Percentiles rank a stretch among this genome's conserved stretches.
These are phyloP conservation scores for Xerocomellus amylosporus DNA, from an alignment of 768 basidiomycete species.

Conservation along the genomic window DNA sequence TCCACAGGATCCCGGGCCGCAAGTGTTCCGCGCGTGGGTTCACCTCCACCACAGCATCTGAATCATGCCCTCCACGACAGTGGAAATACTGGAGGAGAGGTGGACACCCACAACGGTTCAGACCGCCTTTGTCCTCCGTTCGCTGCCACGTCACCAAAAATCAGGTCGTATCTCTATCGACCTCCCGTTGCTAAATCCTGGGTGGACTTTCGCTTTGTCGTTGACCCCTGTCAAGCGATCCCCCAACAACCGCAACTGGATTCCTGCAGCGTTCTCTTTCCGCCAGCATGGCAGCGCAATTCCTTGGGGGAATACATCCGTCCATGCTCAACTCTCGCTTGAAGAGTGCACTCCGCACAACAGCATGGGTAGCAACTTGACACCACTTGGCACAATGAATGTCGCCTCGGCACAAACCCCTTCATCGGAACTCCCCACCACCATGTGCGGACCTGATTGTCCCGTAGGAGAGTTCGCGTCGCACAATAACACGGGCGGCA, in stretches of 20 bases:
- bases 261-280: conserved; percentile 9
- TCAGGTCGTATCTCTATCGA: neutral
- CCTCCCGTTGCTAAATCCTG: conserved; percentile 9
- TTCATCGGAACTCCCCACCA: neutral
- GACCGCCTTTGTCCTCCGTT: neutral
- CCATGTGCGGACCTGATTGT: no score
- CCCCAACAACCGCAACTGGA: neutral
- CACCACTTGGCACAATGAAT: neutral
- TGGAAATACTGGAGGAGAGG: conserved; percentile 8
- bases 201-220: conserved; percentile 18
- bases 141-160: neutral
- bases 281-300: neutral
- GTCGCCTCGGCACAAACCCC: conserved; percentile 4
- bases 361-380: neutral
- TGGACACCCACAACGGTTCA: conserved; percentile 16
- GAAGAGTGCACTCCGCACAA: neutral
- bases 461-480: neutral
- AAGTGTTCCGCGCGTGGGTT: no score
- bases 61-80: conserved; percentile 1
- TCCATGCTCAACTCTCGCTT: conserved; percentile 11
- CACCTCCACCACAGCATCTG: neutral
- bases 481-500: no score
- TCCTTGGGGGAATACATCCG: conserved; percentile 15
- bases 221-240: neutral
- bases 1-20: no score